Conservation (phyloP, 2,329 filamentous ascomycete species). For the Phaeosphaeria sp. region DNA sequence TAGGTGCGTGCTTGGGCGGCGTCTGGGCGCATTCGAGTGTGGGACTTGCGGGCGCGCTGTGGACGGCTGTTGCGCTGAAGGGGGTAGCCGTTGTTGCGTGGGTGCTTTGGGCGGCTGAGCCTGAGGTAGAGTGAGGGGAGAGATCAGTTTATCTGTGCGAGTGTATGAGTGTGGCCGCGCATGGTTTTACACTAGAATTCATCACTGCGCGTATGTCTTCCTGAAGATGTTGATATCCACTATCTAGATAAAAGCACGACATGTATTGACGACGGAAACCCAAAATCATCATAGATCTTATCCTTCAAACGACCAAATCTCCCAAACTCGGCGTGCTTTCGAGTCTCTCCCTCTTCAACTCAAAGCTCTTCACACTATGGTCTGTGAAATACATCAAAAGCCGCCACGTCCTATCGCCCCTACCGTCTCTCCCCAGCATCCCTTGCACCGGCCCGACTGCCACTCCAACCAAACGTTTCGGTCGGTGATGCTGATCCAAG, state of each 20-base stretch:
- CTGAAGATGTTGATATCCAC: no score
- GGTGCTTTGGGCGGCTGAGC: constrained; percentile 51
- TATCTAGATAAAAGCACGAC: background rate
- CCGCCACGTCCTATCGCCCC: constrained; percentile 34
- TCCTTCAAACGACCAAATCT: constrained; percentile 31
- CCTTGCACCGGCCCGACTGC: constrained; percentile 70
- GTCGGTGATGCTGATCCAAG: constrained; percentile 7
- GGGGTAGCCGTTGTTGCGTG: constrained; percentile 47
- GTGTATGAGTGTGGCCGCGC: no score
- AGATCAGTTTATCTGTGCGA: no score
- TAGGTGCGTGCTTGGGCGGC: constrained; percentile 63
- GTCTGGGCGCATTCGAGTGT: constrained; percentile 60
- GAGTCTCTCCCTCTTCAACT: constrained; percentile 55
- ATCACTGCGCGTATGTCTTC: no score
- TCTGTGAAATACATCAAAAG: constrained; percentile 76
- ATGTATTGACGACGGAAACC: background rate
- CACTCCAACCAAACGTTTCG: constrained; percentile 66
- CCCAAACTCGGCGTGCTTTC: constrained; percentile 17
- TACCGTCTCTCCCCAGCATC: constrained; percentile 26
- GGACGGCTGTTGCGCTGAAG: constrained; percentile 55
- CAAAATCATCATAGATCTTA: background rate
- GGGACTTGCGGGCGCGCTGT: constrained; percentile 60
- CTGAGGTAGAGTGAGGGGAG: constrained; percentile 14
- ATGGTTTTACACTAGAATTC: no score
- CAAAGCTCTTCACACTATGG: constrained; percentile 73